Conservation (phyloP, 2,329 filamentous ascomycete species). For the Elsinoe necatrix region DNA sequence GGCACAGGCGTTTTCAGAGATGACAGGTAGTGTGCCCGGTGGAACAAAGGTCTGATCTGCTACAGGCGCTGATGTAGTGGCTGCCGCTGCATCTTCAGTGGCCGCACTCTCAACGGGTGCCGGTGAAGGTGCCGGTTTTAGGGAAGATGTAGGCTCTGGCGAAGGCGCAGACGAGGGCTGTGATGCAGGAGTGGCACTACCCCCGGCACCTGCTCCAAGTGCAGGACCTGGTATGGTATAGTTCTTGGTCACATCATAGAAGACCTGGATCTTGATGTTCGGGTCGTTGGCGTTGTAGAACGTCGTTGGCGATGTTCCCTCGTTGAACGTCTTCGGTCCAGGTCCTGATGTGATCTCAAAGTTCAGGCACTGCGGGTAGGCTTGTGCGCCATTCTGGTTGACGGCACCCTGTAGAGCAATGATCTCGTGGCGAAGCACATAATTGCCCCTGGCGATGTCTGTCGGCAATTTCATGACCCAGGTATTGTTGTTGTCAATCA, state of each 20-base stretch:
- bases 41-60: background rate
- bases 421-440: conserved; percentile 53
- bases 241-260: conserved; percentile 11
- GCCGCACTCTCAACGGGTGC: background rate
- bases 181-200: background rate
- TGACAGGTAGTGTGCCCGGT: background rate
- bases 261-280: conserved; percentile 2
- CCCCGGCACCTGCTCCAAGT: conserved; percentile 1
- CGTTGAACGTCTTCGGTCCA: conserved; percentile 26
- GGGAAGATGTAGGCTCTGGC: background rate
- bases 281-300: conserved; percentile 4
- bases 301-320: conserved; percentile 4
- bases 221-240: conserved; percentile 6
- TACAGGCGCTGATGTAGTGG: background rate
- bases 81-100: background rate
- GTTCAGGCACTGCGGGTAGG: conserved; percentile 48
- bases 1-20: background rate
- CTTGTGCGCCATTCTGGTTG: conserved; percentile 36
- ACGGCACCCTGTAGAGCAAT: conserved; percentile 51
- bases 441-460: conserved; percentile 48
- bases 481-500: conserved; percentile 39
- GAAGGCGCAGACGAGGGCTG: background rate
- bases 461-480: conserved; percentile 46
- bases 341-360: conserved; percentile 46
- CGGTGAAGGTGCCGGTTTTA: background rate